phyloP scores from a whole-genome alignment of 148 eudicot species.

The Silene uniflora region DNA sequence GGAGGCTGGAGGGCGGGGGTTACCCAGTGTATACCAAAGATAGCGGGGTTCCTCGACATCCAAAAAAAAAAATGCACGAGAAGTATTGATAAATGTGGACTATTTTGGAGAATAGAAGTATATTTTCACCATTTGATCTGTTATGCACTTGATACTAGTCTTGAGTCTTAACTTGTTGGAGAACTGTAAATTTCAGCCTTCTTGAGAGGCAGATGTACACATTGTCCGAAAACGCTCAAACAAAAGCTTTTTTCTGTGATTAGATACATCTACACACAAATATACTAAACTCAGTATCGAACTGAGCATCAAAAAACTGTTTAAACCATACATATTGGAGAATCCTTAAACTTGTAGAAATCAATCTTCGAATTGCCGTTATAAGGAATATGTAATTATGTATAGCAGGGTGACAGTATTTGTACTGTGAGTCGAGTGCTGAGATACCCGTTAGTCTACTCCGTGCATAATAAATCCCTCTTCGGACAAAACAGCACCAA shows the following conservation, averaged over 20 bases:
- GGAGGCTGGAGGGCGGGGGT: too few species aligned
- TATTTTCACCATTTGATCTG: too few species aligned
- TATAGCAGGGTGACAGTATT: background rate
- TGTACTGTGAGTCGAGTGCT: constrained; percentile 3
- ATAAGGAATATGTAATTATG: background rate
- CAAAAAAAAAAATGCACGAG: too few species aligned
- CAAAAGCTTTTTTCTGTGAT: background rate
- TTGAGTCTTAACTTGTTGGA: too few species aligned
- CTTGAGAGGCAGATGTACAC: too few species aligned
- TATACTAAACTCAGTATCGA: background rate
- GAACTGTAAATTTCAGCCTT: too few species aligned
- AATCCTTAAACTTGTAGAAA: constrained; percentile 6
- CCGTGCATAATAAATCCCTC: background rate
- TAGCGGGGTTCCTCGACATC: too few species aligned
- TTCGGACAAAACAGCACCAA: background rate
- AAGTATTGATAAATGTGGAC: too few species aligned
- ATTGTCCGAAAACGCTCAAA: background rate
- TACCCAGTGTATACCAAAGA: too few species aligned
- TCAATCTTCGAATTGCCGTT: background rate
- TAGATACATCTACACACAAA: background rate
- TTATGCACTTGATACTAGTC: too few species aligned
- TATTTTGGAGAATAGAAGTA: too few species aligned
- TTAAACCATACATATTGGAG: background rate
- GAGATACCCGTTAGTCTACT: background rate
- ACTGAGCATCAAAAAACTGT: background rate